phyloP scores from a whole-genome alignment of 2,329 filamentous ascomycete species.

The Aspergillus ustus region DNA sequence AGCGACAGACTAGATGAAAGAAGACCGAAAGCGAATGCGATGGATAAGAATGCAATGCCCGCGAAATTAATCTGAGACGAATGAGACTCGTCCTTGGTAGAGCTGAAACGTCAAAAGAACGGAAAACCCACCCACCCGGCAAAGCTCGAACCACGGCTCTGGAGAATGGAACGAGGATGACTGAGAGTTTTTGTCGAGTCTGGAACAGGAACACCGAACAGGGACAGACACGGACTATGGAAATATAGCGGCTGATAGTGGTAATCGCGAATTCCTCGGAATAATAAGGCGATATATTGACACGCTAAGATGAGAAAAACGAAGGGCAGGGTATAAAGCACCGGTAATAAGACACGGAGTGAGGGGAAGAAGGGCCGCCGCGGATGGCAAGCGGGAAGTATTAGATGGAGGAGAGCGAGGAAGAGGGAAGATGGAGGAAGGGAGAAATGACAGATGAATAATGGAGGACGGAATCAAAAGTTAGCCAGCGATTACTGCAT shows the following conservation, averaged over 20 bases:
- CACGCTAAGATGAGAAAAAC: background rate
- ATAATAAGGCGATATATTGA: constrained; percentile 6
- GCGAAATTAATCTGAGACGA: constrained; percentile 3
- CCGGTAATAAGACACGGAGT: constrained; percentile 11
- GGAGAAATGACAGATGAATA: background rate
- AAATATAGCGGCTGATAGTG: background rate
- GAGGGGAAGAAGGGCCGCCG: constrained; percentile 8
- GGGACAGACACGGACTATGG: background rate
- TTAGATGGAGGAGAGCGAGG: constrained; percentile 12
- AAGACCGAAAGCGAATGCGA: background rate
- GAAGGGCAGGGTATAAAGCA: constrained; percentile 1
- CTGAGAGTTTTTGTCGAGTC: background rate
- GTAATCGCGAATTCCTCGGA: background rate
- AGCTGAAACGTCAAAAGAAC: constrained; percentile 17
- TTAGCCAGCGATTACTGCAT: background rate
- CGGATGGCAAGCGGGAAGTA: constrained; percentile 1
- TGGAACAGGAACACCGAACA: constrained; percentile 2
- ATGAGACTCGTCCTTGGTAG: background rate
- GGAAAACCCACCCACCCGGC: background rate
- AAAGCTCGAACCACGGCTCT: constrained; percentile 19
- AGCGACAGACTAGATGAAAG: background rate
- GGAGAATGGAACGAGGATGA: background rate
- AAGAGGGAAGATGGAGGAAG: constrained; percentile 2
- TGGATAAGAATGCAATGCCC: background rate
- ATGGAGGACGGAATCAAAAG: background rate